Conservation (phyloP, 306 rosid species). For the Prunus persica region DNA sequence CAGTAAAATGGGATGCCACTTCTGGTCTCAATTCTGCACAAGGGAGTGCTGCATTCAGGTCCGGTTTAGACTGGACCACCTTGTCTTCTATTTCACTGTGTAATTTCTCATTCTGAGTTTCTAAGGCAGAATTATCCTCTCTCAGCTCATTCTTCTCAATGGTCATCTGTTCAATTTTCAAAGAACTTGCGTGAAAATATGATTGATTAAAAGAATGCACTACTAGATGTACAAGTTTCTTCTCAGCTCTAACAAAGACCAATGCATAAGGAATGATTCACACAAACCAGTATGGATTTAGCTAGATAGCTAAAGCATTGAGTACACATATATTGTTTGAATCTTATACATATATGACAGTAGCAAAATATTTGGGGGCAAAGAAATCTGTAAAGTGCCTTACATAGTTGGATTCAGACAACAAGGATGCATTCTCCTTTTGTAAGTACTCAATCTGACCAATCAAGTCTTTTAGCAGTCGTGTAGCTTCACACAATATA, state of each 20-base stretch:
- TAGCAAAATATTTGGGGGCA: background rate
- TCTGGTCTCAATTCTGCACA: conserved; percentile 33
- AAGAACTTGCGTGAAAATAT: conserved; percentile 3
- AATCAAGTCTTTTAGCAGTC: conserved; percentile 62
- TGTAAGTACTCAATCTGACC: conserved; percentile 63
- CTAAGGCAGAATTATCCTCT: conserved; percentile 71
- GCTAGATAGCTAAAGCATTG: background rate
- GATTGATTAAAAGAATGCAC: background rate
- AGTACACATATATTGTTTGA: background rate
- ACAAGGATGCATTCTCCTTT: conserved; percentile 54
- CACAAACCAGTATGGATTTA: background rate
- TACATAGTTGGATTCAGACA: conserved; percentile 79
- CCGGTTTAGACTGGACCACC: conserved; percentile 60
- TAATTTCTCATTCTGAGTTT: conserved; percentile 63
- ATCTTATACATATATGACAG: background rate
- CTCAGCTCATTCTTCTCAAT: conserved; percentile 70
- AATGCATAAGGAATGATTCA: background rate
- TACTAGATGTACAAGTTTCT: background rate
- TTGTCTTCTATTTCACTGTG: conserved; percentile 60
- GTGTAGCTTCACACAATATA: conserved; percentile 53
- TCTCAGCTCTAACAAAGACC: conserved; percentile 3
- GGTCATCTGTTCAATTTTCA: conserved; percentile 49
- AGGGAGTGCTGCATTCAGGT: conserved; percentile 57
- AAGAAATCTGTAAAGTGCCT: conserved; percentile 22
- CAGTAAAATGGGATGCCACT: conserved; percentile 34